Conservation (phyloP, 2,329 filamentous ascomycete species). For the Nemania serpens region DNA sequence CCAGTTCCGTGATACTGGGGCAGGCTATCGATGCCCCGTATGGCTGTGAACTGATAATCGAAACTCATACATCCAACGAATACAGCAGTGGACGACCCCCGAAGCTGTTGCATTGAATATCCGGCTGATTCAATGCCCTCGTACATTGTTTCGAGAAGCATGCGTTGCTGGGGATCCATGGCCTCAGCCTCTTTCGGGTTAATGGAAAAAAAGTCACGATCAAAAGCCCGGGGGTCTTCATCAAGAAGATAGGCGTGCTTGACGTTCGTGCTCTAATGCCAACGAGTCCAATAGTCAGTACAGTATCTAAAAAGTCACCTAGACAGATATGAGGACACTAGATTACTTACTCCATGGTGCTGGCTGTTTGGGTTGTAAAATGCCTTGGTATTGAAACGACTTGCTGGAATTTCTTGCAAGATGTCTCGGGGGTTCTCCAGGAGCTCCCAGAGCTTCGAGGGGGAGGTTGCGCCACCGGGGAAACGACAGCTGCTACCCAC, state of each 20-base stretch:
- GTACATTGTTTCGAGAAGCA: constrained; percentile 12
- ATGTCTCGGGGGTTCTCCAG: constrained; percentile 13
- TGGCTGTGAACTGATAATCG: constrained; percentile 4
- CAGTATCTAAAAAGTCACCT: neutral
- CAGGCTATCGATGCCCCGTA: neutral
- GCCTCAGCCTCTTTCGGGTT: constrained; percentile 30
- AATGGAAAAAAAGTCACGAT: constrained; percentile 39
- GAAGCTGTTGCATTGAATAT: constrained; percentile 4
- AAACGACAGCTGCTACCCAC: constrained; percentile 30
- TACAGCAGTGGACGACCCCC: constrained; percentile 1
- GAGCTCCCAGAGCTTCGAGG: constrained; percentile 26
- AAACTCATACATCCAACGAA: constrained; percentile 13
- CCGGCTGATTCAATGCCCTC: constrained; percentile 13
- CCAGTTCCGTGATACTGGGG: constrained; percentile 21
- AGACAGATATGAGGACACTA: too few species aligned
- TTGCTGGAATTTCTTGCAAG: constrained; percentile 35
- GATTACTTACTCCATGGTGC: constrained; percentile 38
- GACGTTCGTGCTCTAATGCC: constrained; percentile 35
- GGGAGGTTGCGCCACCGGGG: constrained; percentile 18
- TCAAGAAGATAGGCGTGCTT: constrained; percentile 42
- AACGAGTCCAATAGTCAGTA: neutral
- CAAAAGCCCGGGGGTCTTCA: constrained; percentile 43
- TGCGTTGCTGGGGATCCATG: constrained; percentile 16
- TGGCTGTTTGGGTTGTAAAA: constrained; percentile 44
- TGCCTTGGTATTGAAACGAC: constrained; percentile 41